Evolutionary conservation across 371 early-diverging fungal genomes (phyloP).

Genomic region (Apophysomyces variabilis): DNA sequence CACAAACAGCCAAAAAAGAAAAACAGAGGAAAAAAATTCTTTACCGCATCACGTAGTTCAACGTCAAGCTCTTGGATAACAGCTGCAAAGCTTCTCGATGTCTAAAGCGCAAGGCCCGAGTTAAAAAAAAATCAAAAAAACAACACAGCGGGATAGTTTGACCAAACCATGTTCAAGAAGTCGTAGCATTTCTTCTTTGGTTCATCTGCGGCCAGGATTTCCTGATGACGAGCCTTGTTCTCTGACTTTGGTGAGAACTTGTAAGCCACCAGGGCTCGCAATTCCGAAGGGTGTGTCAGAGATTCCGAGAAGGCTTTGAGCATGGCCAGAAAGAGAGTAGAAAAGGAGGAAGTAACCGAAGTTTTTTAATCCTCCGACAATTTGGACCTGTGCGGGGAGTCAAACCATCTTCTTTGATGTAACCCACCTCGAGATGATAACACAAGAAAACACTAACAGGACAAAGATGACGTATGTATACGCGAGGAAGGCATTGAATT

Average conservation of each 20-base stretch:
- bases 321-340: constrained; percentile 30
- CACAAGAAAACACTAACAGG: too few species aligned
- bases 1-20: not conserved
- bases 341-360: not conserved
- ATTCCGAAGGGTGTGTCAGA: constrained; percentile 83
- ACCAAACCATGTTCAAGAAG: constrained; percentile 73
- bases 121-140: constrained; percentile 5
- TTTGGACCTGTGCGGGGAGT: too few species aligned
- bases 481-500: too few species aligned
- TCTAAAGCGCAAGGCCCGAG: constrained; percentile 35
- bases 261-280: constrained; percentile 80
- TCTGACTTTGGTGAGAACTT: constrained; percentile 66
- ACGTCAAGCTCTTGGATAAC: constrained; percentile 94
- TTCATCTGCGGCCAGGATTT: constrained; percentile 56
- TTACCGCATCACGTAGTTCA: constrained; percentile 83
- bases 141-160: not conserved
- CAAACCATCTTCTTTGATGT: too few species aligned
- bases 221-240: constrained; percentile 51
- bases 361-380: not conserved
- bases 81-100: constrained; percentile 95
- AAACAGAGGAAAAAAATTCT: constrained; percentile 23
- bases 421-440: too few species aligned
- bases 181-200: constrained; percentile 82
- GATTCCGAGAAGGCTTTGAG: constrained; percentile 62
- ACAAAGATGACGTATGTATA: too few species aligned